Base-by-base conservation (phyloP, 2,329 filamentous ascomycete species). In the Penicillium sp. region DNA sequence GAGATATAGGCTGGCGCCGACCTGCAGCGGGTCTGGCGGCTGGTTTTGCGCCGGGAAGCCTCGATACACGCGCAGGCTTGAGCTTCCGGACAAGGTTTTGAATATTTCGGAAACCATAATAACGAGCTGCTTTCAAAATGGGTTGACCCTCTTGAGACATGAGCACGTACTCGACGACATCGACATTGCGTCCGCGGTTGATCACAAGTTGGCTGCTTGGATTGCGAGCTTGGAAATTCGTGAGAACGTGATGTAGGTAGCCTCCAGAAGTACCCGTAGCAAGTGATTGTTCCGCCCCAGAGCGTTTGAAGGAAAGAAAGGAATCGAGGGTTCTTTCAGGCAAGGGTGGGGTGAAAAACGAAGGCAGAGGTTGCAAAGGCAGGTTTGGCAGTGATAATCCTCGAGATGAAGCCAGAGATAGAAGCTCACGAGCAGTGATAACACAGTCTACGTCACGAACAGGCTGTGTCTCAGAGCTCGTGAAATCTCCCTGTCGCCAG, bases 61-160 rank as follows among this genome's bases (percentile, higher is more conserved):
- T 85, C 41, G 89, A 93, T 6, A 84, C 80, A 55, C 84, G 86
- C 0, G 88, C 84, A 0, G 94, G 94, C 72, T 95, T 96, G 45
- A 99, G 77, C 58, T 88, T 87, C n/a, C 94, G 86, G 16, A 99
- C 94, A 5, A 99, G 84, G 68, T 99, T 99, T 73, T 97, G 94
- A 60, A 99, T 99, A 69, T 99, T 99, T 50, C 94, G 84, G 80
- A 99, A 99, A 6, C 94, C 94, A 71, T 99, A 99, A 74, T 93
- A 99, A 49, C 94, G 86, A 4, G 93, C 93, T 19, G 90, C 88
- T 69, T 85, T 89, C 76, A 95, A 86, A 2, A 95, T 73, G 3
- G 81, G 75, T 59, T 85, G 77, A 10, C 82, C 82, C 3, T 78
- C 48, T 75, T 77, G 14, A 16, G 84, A 82, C 1, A 83, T 75